Percentiles rank a stretch among this genome's conserved stretches.
phyloP scores from a whole-genome alignment of 495 filamentous ascomycete species.

The Lasiosphaeris hirsuta region DNA sequence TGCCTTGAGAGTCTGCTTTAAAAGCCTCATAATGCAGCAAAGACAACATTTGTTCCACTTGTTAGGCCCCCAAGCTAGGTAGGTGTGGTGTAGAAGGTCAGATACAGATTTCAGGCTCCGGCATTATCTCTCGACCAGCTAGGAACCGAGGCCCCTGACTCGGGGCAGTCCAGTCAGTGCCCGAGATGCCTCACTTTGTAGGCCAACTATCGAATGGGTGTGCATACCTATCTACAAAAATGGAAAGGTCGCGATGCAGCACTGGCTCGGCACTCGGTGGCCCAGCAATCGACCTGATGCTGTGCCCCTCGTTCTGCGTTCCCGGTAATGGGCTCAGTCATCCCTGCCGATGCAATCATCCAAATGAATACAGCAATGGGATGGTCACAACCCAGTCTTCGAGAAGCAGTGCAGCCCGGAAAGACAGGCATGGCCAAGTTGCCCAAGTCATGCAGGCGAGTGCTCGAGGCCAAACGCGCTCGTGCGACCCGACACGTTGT shows the following conservation, averaged over 20 bases:
- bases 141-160: too few species aligned
- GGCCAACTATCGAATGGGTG: too few species aligned
- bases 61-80: too few species aligned
- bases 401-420: conserved; percentile 1
- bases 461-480: neutral
- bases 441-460: neutral
- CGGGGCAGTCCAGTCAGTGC: too few species aligned
- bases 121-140: too few species aligned
- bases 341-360: neutral
- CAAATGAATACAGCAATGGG: neutral
- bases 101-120: too few species aligned
- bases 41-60: too few species aligned
- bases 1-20: too few species aligned
- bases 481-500: neutral
- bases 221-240: too few species aligned
- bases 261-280: conserved; percentile 1
- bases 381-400: neutral
- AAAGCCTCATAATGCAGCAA: too few species aligned
- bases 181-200: too few species aligned
- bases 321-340: neutral
- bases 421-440: neutral
- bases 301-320: neutral
- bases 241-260: neutral
- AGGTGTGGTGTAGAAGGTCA: too few species aligned
- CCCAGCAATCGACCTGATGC: neutral